Percentiles rank a stretch among this genome's conserved stretches.
These are phyloP conservation scores for Paramarasmius palmivorus DNA, from an alignment of 1,284 basidiomycete species.

Conservation along the genomic window DNA sequence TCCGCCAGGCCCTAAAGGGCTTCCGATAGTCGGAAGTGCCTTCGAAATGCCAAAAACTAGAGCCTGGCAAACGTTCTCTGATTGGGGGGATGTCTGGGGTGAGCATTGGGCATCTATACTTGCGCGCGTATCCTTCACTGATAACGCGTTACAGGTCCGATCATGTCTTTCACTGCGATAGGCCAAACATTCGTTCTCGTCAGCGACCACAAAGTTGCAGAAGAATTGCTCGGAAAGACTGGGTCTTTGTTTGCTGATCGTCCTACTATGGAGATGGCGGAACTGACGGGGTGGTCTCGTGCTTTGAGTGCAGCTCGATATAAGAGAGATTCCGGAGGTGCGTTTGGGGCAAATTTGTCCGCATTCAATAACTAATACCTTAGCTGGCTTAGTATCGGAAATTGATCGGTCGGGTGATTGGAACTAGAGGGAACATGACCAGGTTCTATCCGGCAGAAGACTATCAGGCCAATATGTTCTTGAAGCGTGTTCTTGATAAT, in stretches of 20 bases:
- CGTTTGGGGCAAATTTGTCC: no score
- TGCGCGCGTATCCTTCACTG: no score
- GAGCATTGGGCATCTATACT: not conserved
- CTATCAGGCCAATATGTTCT: conserved; percentile 14
- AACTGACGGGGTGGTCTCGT: conserved; percentile 13
- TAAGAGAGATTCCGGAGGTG: conserved; percentile 11
- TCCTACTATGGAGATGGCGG: conserved; percentile 14
- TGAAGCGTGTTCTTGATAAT: conserved; percentile 11
- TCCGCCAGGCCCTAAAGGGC: conserved; percentile 2
- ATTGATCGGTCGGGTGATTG: conserved; percentile 13
- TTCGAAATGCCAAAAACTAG: not conserved
- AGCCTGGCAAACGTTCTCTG: conserved; percentile 1
- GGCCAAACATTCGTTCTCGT: conserved; percentile 13
- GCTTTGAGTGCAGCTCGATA: conserved; percentile 11
- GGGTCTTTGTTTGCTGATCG: conserved; percentile 13
- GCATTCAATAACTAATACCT: no score
- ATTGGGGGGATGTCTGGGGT: not conserved
- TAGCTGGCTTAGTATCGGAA: conserved; percentile 16
- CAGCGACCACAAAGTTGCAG: conserved; percentile 10
- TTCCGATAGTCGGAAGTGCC: conserved; percentile 1
- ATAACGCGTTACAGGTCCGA: conserved; percentile 6
- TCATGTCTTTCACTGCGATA: conserved; percentile 11
- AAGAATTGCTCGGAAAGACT: conserved; percentile 10
- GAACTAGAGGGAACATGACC: conserved; percentile 9
- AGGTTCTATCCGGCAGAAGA: conserved; percentile 15